These are phyloP conservation scores for Sonneratia caseolaris DNA, from an alignment of 345 rosid species.

Conservation along the genomic window DNA sequence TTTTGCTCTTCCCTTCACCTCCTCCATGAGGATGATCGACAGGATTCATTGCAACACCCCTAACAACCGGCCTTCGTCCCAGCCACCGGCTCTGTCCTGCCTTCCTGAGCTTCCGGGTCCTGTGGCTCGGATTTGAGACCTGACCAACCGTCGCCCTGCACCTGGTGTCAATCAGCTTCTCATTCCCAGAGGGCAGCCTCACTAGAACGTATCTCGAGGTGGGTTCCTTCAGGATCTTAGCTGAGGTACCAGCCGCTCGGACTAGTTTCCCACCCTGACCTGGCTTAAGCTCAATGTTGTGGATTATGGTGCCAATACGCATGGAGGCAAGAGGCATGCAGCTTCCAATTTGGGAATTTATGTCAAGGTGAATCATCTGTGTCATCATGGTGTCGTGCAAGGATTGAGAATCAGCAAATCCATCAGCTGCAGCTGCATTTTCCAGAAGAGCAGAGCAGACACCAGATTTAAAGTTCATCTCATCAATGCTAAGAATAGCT, in stretches of 20 bases:
- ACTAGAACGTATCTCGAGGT: slow-evolving; percentile 37
- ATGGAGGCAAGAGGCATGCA: slow-evolving; percentile 74
- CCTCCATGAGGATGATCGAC: slow-evolving; percentile 97
- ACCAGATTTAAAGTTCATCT: not conserved
- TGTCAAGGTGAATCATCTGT: slow-evolving; percentile 57
- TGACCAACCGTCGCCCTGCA: slow-evolving; percentile 71
- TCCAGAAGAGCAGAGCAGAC: not conserved
- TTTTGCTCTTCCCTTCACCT: slow-evolving; percentile 88
- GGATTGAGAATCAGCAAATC: slow-evolving; percentile 27
- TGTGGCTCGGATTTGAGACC: slow-evolving; percentile 64
- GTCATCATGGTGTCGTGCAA: slow-evolving; percentile 45
- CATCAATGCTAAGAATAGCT: not conserved
- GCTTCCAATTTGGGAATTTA: slow-evolving; percentile 75
- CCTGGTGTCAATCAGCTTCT: slow-evolving; percentile 50
- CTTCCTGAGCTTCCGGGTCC: slow-evolving; percentile 54
- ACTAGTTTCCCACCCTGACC: slow-evolving; percentile 85
- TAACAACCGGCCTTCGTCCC: slow-evolving; percentile 69
- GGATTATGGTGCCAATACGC: slow-evolving; percentile 86
- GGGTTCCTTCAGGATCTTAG: slow-evolving; percentile 87
- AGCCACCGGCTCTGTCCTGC: slow-evolving; percentile 85
- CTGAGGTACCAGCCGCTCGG: slow-evolving; percentile 71
- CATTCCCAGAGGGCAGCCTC: slow-evolving; percentile 62
- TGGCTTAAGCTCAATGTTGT: slow-evolving; percentile 81
- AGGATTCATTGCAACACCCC: slow-evolving; percentile 87
- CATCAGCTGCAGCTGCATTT: slow-evolving; percentile 12